Evolutionary conservation across 2,329 filamentous ascomycete genomes (phyloP).

Genomic region (Scedosporium apiospermum): DNA sequence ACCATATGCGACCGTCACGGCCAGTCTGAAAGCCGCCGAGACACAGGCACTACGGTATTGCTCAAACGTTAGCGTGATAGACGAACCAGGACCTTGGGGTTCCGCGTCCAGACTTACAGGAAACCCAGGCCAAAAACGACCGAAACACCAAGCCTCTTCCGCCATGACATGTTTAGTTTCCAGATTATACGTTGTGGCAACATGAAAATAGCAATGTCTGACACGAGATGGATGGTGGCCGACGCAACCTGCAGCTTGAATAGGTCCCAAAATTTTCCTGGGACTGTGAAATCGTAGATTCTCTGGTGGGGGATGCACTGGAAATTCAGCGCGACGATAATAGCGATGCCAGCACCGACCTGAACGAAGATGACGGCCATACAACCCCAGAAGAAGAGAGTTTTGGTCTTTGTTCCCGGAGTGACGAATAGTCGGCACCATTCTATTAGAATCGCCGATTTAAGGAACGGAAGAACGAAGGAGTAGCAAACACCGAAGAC

Average conservation of each 20-base stretch:
- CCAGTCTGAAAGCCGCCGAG: slow-evolving; percentile 27
- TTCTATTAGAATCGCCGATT: slow-evolving; percentile 30
- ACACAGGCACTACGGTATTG: slow-evolving; percentile 24
- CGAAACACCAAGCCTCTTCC: slow-evolving; percentile 20
- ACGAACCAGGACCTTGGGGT: slow-evolving; percentile 1
- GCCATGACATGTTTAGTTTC: slow-evolving; percentile 19
- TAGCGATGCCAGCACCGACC: slow-evolving; percentile 16
- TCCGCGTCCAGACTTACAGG: slow-evolving; percentile 13
- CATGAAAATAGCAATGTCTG: slow-evolving; percentile 19
- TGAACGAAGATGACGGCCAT: slow-evolving; percentile 20
- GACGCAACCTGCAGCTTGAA: slow-evolving; percentile 18
- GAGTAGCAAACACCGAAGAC: slow-evolving; percentile 25
- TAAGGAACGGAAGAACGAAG: slow-evolving; percentile 26
- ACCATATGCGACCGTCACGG: slow-evolving; percentile 20
- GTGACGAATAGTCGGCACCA: slow-evolving; percentile 29
- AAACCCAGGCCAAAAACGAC: slow-evolving; percentile 21
- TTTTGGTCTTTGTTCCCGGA: slow-evolving; percentile 12
- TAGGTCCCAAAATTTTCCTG: slow-evolving; percentile 20
- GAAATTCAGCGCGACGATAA: slow-evolving; percentile 22
- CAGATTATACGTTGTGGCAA: slow-evolving; percentile 22
- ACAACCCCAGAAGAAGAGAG: slow-evolving; percentile 25
- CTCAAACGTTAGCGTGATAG: slow-evolving; percentile 18
- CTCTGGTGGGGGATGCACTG: slow-evolving; percentile 22
- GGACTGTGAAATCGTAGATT: slow-evolving; percentile 23
- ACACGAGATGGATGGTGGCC: slow-evolving; percentile 19